Percentiles rank a stretch among this genome's conserved stretches.
Conservation (phyloP, 768 basidiomycete species). For the Lactifluus hygrophoroides region DNA sequence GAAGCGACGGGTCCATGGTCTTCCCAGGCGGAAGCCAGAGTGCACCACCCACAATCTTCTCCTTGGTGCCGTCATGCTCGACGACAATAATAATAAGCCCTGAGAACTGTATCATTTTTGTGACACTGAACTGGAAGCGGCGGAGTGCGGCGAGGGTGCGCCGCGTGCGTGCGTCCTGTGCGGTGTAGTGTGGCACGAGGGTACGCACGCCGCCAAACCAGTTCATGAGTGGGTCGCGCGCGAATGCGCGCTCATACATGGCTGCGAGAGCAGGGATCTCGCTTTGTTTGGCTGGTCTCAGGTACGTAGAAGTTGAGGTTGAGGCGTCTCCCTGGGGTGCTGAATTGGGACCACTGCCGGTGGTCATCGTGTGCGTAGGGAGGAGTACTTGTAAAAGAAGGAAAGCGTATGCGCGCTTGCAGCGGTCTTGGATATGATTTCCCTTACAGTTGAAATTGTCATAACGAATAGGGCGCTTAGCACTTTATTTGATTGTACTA, state of each 20-base stretch:
- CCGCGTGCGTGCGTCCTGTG: neutral
- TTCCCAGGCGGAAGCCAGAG: conserved; percentile 20
- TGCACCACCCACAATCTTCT: conserved; percentile 18
- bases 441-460: too few relatives aligned
- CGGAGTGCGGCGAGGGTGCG: conserved; percentile 4
- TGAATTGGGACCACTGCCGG: neutral
- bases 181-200: neutral
- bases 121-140: conserved; percentile 17
- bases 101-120: conserved; percentile 5
- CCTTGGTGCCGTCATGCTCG: neutral
- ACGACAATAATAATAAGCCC: conserved; percentile 17
- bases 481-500: too few relatives aligned
- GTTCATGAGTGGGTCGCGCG: conserved; percentile 21
- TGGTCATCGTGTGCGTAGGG: neutral
- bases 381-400: too few relatives aligned
- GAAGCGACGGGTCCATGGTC: conserved; percentile 8
- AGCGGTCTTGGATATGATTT: too few relatives aligned
- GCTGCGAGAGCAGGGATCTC: conserved; percentile 12
- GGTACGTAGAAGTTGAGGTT: neutral
- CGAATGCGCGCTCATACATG: conserved; percentile 20
- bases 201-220: conserved; percentile 18
- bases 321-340: neutral
- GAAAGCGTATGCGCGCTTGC: too few relatives aligned
- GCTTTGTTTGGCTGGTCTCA: neutral
- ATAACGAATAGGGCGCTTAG: too few relatives aligned